phyloP scores from a whole-genome alignment of 1,284 basidiomycete genomes.

The Athelia sp. region DNA sequence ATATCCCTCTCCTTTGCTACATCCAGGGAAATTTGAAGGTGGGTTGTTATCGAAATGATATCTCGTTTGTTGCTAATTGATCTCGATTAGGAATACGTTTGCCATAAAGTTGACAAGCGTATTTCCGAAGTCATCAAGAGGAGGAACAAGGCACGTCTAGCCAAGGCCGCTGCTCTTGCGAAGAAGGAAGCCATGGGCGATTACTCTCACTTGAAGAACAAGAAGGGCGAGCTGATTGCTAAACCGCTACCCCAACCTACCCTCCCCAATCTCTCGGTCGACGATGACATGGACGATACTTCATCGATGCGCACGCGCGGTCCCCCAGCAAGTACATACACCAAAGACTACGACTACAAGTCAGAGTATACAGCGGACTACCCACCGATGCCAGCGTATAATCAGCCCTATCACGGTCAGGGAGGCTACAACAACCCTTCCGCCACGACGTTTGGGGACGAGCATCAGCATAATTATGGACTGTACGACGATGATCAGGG shows the following conservation, averaged over 20 bases:
- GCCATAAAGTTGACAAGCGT: conserved; percentile 98
- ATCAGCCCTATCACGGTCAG: conserved; percentile 48
- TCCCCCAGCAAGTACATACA: conserved; percentile 48
- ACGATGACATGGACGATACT: conserved; percentile 70
- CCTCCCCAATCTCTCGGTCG: conserved; percentile 85
- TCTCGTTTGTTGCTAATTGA: conserved; percentile 7
- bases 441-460: conserved; percentile 43
- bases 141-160: conserved; percentile 83
- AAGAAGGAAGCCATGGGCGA: conserved; percentile 89
- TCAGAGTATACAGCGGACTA: conserved; percentile 50
- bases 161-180: conserved; percentile 78
- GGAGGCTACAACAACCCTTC: conserved; percentile 49
- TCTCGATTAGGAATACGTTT: conserved; percentile 84
- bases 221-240: conserved; percentile 81
- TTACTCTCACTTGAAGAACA: conserved; percentile 89
- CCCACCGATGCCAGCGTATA: conserved; percentile 69
- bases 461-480: conserved; percentile 38
- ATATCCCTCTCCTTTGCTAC: conserved; percentile 89
- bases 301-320: conserved; percentile 55
- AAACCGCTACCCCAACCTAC: conserved; percentile 93
- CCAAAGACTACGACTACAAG: conserved; percentile 49
- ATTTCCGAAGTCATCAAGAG: conserved; percentile 92
- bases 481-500: conserved; percentile 60
- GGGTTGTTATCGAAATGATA: not conserved
- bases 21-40: conserved; percentile 96